Evolutionary conservation across 1,284 basidiomycete species (phyloP), one percentile per base, ranked within the genome.

Genomic region (Cerrena zonata): DNA sequence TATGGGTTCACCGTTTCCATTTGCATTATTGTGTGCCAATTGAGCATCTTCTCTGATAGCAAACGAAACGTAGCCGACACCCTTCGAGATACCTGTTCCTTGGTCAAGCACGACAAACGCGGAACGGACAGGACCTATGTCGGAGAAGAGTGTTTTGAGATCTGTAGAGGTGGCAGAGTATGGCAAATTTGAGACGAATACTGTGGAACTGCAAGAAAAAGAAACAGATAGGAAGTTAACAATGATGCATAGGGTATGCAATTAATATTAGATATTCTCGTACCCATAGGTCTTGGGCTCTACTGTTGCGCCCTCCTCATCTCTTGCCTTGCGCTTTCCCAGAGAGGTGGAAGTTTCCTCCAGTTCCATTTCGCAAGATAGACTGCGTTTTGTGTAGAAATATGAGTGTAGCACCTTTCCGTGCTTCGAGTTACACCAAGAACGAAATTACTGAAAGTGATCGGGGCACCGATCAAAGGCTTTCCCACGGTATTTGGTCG

Each of bases 11-110:
- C 11, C 22, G 4, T 11, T 4, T 18, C 43, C 52, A 36, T 45
- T 42, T 64, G 68, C 71, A 11, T 72, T 68, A 38, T 82, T 76
- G 51, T 88, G 78, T 2, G 89, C 87, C 45, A 76, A 69, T 63
- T 89, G 79, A 2, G 94, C 96, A 71, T 99, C 96, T 61, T 96
- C 90, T 50, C 78, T 80, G 55, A 93, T 77, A 1, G 94, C 85
- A 69, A 94, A 99, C 0, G 92, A 88, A 53, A 98, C 92, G 67
- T 98, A 99, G 54, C 95, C 95, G n/a, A 98, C 93, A 58, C 95
- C 96, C 66, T 97, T 97, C 3, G 92, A 94, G 25, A 85, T 78
- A 36, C 89, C 87, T 0, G 86, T 83, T 40, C 82, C 84, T 43
- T 79, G 80, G 55, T 91, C 86, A 3, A 85, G 83, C 11, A 98